Evolutionary conservation across 2,329 filamentous ascomycete species (phyloP).

Genomic region (Aspergillus sp.): DNA sequence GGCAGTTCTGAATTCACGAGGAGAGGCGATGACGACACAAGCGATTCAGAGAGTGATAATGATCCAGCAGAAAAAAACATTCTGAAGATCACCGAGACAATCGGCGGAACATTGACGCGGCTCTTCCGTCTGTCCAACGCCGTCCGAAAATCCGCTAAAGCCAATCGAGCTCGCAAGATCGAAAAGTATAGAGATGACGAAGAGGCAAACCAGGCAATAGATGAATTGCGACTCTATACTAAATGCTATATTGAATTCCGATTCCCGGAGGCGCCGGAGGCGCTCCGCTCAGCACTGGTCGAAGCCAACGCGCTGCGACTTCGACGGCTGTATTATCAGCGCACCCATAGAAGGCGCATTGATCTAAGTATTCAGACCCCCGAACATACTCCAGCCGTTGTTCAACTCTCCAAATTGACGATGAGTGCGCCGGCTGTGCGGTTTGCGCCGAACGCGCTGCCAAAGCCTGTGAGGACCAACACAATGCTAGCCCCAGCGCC

Average conservation of each 20-base stretch:
- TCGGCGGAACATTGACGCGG: constrained; percentile 28
- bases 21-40: constrained; percentile 17
- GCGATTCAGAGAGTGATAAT: constrained; percentile 16
- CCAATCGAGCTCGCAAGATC: constrained; percentile 21
- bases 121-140: constrained; percentile 30
- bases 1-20: constrained; percentile 16
- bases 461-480: constrained; percentile 4
- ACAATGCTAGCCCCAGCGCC: neutral
- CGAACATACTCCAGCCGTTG: constrained; percentile 4
- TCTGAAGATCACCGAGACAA: constrained; percentile 22
- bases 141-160: constrained; percentile 26
- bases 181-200: constrained; percentile 25
- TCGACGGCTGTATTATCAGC: constrained; percentile 13
- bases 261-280: constrained; percentile 24
- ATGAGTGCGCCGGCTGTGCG: constrained; percentile 3
- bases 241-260: constrained; percentile 28
- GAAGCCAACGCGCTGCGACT: constrained; percentile 13
- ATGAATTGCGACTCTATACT: constrained; percentile 28
- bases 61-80: constrained; percentile 22
- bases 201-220: constrained; percentile 28
- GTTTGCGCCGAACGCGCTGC: constrained; percentile 4
- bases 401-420: constrained; percentile 6
- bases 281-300: constrained; percentile 20
- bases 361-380: constrained; percentile 8
- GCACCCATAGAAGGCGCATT: constrained; percentile 13